Conservation (phyloP, 163 green algal genomes). For the Chloroidium sp. region DNA sequence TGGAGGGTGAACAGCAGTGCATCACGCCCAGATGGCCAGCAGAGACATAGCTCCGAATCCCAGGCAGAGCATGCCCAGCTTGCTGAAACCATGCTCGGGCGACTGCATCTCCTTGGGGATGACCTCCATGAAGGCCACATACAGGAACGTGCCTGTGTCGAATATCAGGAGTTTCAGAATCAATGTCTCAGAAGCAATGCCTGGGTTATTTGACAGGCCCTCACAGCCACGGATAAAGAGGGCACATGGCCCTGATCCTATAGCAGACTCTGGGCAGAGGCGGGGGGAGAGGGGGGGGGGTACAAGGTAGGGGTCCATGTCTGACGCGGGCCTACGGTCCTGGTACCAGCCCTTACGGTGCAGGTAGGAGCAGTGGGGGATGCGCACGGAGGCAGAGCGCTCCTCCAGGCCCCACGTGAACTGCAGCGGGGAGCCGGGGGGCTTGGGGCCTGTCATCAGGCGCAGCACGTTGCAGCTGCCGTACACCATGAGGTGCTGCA, state of each 20-base stretch:
- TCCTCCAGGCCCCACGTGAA: conserved; percentile 18
- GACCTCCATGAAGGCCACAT: conserved; percentile 82
- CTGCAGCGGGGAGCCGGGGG: neutral
- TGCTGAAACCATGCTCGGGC: conserved; percentile 26
- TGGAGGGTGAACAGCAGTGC: neutral
- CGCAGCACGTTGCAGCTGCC: conserved; percentile 14
- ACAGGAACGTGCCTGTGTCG: conserved; percentile 67
- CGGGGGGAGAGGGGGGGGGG: too few species aligned
- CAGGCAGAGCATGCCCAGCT: conserved; percentile 51
- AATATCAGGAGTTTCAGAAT: neutral
- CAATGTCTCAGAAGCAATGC: neutral
- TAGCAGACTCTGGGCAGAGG: too few species aligned
- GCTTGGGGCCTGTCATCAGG: neutral
- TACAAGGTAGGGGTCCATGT: conserved; percentile 87
- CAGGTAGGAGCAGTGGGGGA: conserved; percentile 34
- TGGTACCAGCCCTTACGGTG: conserved; percentile 52
- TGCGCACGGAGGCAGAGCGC: conserved; percentile 21
- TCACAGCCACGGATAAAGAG: too few species aligned
- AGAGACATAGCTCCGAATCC: conserved; percentile 71
- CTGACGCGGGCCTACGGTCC: conserved; percentile 85
- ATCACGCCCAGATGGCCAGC: conserved; percentile 68
- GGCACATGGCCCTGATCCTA: too few species aligned
- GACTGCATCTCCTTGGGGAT: conserved; percentile 68
- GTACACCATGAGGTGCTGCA: conserved; percentile 18
- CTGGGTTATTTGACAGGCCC: too few species aligned